Evolutionary conservation across 139 green algal genomes (phyloP), one percentile per base, ranked within the genome.

Genomic region (Haematococcus sp.): DNA sequence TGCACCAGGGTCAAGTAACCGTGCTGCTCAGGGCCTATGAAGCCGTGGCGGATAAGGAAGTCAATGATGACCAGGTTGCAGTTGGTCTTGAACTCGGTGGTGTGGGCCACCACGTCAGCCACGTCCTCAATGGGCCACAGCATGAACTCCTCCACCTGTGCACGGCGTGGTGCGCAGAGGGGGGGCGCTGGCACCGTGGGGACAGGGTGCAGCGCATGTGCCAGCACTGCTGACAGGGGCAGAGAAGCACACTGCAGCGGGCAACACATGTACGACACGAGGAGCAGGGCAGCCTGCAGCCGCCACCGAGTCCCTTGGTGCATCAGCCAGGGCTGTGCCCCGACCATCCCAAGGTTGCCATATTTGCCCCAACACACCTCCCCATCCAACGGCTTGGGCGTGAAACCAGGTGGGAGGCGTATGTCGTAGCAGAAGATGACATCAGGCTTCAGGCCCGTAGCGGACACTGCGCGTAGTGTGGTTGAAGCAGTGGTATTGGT

Each of bases 341-440:
- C n/a, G n/a, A n/a, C n/a, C n/a, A n/a, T n/a, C n/a, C n/a, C n/a
- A n/a, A n/a, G n/a, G n/a, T n/a, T n/a, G n/a, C n/a, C n/a, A n/a
- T 49, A 49, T 49, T 49, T 11, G 11, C 40, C 46, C 2, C 31
- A n/a, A 51, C 70, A 4, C 33, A 88, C 82, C 74, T 85, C 81
- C 16, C 73, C 86, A 63, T 89, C 91, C 75, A 87, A 73, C 7
- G 89, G 87, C 70, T 77, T 51, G 1, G 93, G 93, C 46, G 86
- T 58, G 74, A 99, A 99, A 81, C 92, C 82, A 0, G 34, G 49
- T 0, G 94, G 94, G 51, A 99, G 88, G 82, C 94, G 70, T 23
- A 99, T 77, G 78, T 99, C 95, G 76, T 94, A 97, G 23, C 73
- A 81, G 67, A 97, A 97, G 1, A 99, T 83, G 51, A 97, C 92